Conservation (phyloP, 1,139 yeast genomes). For the Hanseniaspora gamundiae region DNA sequence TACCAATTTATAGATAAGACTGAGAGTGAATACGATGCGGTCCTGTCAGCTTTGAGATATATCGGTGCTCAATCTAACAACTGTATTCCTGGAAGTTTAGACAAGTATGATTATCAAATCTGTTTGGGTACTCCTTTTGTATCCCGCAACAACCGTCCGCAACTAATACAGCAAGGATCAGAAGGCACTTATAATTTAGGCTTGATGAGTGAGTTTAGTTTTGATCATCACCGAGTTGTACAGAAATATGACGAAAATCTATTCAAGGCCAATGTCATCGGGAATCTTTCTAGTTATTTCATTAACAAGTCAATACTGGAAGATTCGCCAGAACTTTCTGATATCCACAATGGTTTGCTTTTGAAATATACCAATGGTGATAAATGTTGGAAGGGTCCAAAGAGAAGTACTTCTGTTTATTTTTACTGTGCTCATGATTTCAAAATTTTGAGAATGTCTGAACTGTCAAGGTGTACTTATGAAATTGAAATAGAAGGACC, state of each 20-base stretch:
- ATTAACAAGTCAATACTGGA: conserved; percentile 3
- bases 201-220: background rate
- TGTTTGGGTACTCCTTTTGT: conserved; percentile 10
- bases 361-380: conserved; percentile 54
- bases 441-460: conserved; percentile 54
- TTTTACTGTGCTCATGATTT: conserved; percentile 43
- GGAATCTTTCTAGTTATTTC: conserved; percentile 13
- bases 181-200: background rate
- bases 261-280: background rate
- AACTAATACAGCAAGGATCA: background rate
- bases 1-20: background rate
- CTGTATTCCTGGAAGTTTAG: conserved; percentile 11
- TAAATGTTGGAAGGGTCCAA: conserved; percentile 92
- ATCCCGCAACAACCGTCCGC: background rate
- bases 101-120: conserved; percentile 17
- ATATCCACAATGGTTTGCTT: conserved; percentile 25
- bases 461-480: conserved; percentile 84
- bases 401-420: conserved; percentile 53
- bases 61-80: conserved; percentile 1
- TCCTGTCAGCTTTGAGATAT: background rate
- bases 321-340: conserved; percentile 11
- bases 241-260: conserved; percentile 3
- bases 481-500: conserved; percentile 53
- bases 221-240: background rate
- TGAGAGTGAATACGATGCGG: background rate